Base-by-base conservation (phyloP, 208 protist species). In the Wallacemonas sp. region DNA sequence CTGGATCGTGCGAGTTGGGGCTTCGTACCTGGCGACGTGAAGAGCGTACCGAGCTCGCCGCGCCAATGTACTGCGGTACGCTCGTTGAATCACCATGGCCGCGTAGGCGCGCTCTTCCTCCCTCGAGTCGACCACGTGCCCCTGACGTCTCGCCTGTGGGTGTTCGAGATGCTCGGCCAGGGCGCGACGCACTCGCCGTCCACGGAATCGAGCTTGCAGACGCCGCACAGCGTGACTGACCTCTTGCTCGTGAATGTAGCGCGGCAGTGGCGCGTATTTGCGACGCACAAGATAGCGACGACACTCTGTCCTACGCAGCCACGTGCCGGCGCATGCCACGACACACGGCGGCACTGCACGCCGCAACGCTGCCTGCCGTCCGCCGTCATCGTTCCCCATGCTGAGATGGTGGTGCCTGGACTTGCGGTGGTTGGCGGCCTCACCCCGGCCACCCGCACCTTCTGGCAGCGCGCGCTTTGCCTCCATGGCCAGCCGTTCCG, bases 21-120 rank as follows among this genome's bases (percentile, higher is more conserved):
- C 59, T 0, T 2, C 50, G 70, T 84, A 71, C 8, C 33, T 44
- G 37, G 71, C 66, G 2, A 63, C 2, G 26, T 54, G 59, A 12
- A 67, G 65, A 0, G n/a, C 26, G 3, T 33, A 39, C 27, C 30
- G 61, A 10, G 9, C 22, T 5, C 41, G 60, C 5, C 79, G 73
- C 5, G 85, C 82, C 26, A 39, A 34, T 36, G 57, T 26, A 32
- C 71, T 52, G 12, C 85, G 83, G 29, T 73, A 70, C 26, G 66
- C 65, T 10, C 70, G 48, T 62, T 93, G 86, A 53, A 95, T 72
- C 1, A 89, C 77, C 41, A 89, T 44, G 19, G 81, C 87, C 1
- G 87, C 75, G 66, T 89, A 91, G 21, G 79, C 78, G n/a, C 60
- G 68, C 12, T 50, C 55, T 52, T 88, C 73, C 1, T 24, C 58